phyloP scores from a whole-genome alignment of 495 filamentous ascomycete genomes.

The Penicillium paradoxum region DNA sequence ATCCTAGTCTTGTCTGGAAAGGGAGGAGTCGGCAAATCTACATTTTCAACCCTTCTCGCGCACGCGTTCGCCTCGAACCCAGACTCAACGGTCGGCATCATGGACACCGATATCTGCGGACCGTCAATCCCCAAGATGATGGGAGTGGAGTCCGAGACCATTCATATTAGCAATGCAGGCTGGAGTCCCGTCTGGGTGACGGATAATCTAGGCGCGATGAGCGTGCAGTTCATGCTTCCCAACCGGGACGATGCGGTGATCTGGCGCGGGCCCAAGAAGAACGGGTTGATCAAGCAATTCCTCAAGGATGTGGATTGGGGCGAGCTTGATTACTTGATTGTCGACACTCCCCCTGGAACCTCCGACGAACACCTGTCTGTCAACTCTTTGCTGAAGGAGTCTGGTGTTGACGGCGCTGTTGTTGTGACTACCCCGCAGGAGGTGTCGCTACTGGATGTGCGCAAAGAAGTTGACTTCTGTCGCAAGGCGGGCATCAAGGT shows the following conservation, averaged over 20 bases:
- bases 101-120: constrained; percentile 96
- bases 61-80: constrained; percentile 80
- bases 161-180: constrained; percentile 75
- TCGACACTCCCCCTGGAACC: constrained; percentile 94
- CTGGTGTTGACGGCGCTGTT: constrained; percentile 86
- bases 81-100: constrained; percentile 74
- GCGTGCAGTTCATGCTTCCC: constrained; percentile 95
- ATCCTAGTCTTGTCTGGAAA: constrained; percentile 89
- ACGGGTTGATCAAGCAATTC: constrained; percentile 95
- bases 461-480: constrained; percentile 97
- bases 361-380: constrained; percentile 93
- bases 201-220: constrained; percentile 92
- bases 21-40: constrained; percentile 94
- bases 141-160: constrained; percentile 87
- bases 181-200: constrained; percentile 93
- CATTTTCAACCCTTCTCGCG: constrained; percentile 80
- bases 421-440: constrained; percentile 95
- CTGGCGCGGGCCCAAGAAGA: constrained; percentile 97
- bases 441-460: constrained; percentile 83
- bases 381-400: constrained; percentile 80
- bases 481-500: constrained; percentile 86
- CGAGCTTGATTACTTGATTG: constrained; percentile 83
- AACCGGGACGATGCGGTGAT: constrained; percentile 90
- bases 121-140: constrained; percentile 97
- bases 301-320: constrained; percentile 97